These are phyloP conservation scores for Hebeloma cylindrosporum DNA, from an alignment of 768 basidiomycete genomes.

Conservation along the genomic window DNA sequence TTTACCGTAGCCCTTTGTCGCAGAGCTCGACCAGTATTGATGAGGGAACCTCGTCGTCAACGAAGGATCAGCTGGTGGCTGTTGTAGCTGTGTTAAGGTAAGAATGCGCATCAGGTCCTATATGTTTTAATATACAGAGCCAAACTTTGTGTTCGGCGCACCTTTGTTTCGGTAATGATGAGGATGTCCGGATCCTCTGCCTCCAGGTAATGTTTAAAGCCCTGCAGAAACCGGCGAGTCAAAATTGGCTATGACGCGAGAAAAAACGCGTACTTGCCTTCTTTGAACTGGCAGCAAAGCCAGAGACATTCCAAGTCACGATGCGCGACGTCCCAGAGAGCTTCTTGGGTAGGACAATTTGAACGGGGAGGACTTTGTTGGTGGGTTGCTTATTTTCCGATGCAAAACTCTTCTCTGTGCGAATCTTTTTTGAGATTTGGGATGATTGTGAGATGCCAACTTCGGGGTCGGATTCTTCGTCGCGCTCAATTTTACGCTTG, in stretches of 20 bases:
- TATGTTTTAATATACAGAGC: conserved; percentile 2
- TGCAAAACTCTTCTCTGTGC: conserved; percentile 14
- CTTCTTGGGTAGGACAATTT: conserved; percentile 57
- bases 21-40: conserved; percentile 73
- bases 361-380: conserved; percentile 69
- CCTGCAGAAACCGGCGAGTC: conserved; percentile 48
- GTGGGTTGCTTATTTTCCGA: conserved; percentile 59
- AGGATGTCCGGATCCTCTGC: conserved; percentile 87
- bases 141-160: conserved; percentile 19
- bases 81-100: conserved; percentile 74
- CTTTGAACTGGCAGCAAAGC: conserved; percentile 71
- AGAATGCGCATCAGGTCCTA: background rate
- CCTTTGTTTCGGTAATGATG: conserved; percentile 87
- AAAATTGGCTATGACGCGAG: background rate
- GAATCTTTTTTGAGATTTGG: conserved; percentile 23
- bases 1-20: conserved; percentile 78
- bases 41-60: conserved; percentile 64
- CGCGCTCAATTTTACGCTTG: conserved; percentile 27
- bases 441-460: conserved; percentile 17
- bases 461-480: conserved; percentile 29
- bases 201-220: conserved; percentile 79
- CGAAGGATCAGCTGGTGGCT: conserved; percentile 60
- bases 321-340: conserved; percentile 50
- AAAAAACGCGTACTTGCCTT: conserved; percentile 54
- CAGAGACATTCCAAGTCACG: conserved; percentile 79